These are phyloP conservation scores for Rosellinia necatrix DNA, from an alignment of 2,329 filamentous ascomycete species.

Conservation along the genomic window DNA sequence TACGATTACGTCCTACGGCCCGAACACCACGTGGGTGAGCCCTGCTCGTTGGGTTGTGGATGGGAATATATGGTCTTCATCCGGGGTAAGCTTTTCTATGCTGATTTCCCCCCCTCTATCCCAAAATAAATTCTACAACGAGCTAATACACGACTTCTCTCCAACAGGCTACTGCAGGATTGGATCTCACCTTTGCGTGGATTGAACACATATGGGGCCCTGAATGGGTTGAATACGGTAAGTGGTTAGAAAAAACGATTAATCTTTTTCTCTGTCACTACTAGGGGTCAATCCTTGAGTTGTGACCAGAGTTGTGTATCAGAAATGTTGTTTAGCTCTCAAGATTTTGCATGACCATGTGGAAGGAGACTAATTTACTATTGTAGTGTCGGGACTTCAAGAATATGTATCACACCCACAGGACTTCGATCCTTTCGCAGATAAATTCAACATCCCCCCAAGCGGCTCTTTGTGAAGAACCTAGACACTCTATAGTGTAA, in stretches of 20 bases:
- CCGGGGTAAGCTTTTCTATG: constrained; percentile 50
- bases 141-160: not conserved
- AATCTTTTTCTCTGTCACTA: too few relatives aligned
- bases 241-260: not conserved
- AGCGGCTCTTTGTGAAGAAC: constrained; percentile 16
- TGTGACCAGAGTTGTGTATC: not conserved
- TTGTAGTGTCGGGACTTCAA: constrained; percentile 50
- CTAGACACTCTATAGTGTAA: too few relatives aligned
- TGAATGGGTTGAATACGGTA: constrained; percentile 44
- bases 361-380: not conserved
- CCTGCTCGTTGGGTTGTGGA: constrained; percentile 64
- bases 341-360: not conserved
- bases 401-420: constrained; percentile 54
- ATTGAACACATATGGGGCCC: constrained; percentile 53
- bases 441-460: constrained; percentile 33
- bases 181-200: constrained; percentile 46
- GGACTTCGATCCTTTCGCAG: constrained; percentile 39
- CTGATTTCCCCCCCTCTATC: not conserved
- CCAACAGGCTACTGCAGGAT: constrained; percentile 36
- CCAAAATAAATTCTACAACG: too few relatives aligned
- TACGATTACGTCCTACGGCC: constrained; percentile 47
- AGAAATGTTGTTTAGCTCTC: not conserved
- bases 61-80: constrained; percentile 65
- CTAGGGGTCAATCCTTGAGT: not conserved
- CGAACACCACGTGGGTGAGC: constrained; percentile 57